Evolutionary conservation across 352 stramenopile genomes (phyloP).

Genomic region (Globisporangium yorkense): DNA sequence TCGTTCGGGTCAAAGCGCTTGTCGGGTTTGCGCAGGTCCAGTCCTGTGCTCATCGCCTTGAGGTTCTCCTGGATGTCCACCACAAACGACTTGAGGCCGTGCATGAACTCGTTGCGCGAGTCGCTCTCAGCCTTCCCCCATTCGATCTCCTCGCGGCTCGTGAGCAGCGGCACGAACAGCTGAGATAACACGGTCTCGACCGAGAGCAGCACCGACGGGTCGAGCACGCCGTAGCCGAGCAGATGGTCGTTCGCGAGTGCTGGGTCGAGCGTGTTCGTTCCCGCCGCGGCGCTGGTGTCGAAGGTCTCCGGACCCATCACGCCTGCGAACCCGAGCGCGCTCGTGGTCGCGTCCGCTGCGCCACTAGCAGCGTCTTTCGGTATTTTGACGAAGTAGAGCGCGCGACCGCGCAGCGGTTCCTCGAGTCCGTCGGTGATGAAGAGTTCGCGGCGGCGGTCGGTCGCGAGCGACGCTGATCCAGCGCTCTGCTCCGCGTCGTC

Average conservation of each 20-base stretch:
- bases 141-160: constrained; percentile 30
- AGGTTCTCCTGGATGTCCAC: constrained; percentile 86
- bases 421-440: constrained; percentile 80
- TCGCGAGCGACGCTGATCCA: constrained; percentile 10
- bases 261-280: constrained; percentile 29
- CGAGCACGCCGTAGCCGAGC: constrained; percentile 64
- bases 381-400: constrained; percentile 77
- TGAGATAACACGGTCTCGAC: constrained; percentile 71
- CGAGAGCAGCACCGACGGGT: constrained; percentile 59
- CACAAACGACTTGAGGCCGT: constrained; percentile 72
- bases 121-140: constrained; percentile 65
- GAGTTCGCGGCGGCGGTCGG: constrained; percentile 41
- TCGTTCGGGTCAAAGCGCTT: constrained; percentile 71
- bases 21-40: constrained; percentile 86
- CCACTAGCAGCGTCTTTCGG: constrained; percentile 13
- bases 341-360: not conserved
- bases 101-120: constrained; percentile 80
- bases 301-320: constrained; percentile 14
- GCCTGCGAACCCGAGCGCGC: constrained; percentile 2
- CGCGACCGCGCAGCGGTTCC: constrained; percentile 52
- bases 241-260: constrained; percentile 66
- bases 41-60: constrained; percentile 83
- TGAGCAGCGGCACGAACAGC: constrained; percentile 60
- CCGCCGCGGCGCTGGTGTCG: not conserved
- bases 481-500: constrained; percentile 5